phyloP scores from a whole-genome alignment of 495 filamentous ascomycete species.

The Annulohypoxylon stygium region DNA sequence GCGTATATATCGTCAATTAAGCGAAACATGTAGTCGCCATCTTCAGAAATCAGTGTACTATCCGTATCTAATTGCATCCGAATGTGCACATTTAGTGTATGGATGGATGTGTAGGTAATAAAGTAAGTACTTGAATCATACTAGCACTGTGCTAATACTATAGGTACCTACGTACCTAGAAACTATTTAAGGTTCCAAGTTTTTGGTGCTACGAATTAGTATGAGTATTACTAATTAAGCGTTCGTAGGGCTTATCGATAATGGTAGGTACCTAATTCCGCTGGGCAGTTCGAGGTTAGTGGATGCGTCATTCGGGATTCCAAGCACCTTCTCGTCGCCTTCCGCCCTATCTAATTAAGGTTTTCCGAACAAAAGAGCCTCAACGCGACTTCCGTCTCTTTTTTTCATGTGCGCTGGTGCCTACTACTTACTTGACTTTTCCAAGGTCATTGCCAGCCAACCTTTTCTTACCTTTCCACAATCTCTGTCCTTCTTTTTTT shows the following conservation, averaged over 20 bases:
- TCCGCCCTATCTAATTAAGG: neutral
- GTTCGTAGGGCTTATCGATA: constrained; percentile 12
- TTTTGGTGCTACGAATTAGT: no score
- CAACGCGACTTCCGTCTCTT: constrained; percentile 1
- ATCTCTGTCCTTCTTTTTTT: neutral
- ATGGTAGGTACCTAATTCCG: neutral
- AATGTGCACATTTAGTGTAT: no score
- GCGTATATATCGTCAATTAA: no score
- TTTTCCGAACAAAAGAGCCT: constrained; percentile 6
- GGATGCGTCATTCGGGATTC: constrained; percentile 16
- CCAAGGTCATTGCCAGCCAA: neutral
- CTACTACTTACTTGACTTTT: neutral
- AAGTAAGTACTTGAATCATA: no score
- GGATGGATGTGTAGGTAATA: no score
- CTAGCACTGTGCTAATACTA: no score
- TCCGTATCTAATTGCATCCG: no score
- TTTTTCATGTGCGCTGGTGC: constrained; percentile 14
- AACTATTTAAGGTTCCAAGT: no score
- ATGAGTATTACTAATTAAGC: neutral
- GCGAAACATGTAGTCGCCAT: no score
- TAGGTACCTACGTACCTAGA: no score
- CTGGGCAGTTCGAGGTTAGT: neutral
- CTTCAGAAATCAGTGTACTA: no score
- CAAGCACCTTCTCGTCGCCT: constrained; percentile 5
- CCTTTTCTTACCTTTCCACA: neutral